phyloP scores from a whole-genome alignment of 2,329 filamentous ascomycete genomes.

The Colletotrichum cordylinicola region DNA sequence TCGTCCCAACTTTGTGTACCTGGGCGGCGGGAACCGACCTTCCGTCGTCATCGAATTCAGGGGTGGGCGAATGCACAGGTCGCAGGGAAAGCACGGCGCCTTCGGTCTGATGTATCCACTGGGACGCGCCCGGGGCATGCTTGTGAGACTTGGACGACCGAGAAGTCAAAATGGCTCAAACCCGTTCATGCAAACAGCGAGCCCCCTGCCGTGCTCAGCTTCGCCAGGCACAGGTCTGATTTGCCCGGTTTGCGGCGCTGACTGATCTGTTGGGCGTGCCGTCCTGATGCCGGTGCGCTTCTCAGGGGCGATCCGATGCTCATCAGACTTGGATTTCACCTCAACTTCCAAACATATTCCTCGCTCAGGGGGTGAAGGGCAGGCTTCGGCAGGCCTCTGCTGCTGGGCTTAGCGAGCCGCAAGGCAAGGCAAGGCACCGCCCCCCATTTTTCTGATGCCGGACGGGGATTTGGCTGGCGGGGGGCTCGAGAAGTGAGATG shows the following conservation, averaged over 20 bases:
- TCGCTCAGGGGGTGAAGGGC: background rate
- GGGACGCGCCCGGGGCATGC: background rate
- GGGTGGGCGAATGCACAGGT: background rate
- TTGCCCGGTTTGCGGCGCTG: background rate
- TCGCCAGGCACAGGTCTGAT: background rate
- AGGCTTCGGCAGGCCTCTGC: background rate
- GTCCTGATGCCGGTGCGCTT: background rate
- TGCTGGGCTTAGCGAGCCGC: constrained; percentile 8
- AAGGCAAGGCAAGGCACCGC: background rate
- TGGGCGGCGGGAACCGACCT: background rate
- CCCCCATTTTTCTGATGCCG: constrained; percentile 6
- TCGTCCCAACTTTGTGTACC: constrained; percentile 15
- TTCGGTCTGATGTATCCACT: constrained; percentile 3
- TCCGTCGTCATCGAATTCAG: constrained; percentile 9
- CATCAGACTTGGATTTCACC: background rate
- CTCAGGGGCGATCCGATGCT: background rate
- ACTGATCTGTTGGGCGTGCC: background rate
- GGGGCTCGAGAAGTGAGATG: background rate
- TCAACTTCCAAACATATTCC: background rate
- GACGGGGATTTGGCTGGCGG: background rate
- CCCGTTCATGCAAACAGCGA: constrained; percentile 5
- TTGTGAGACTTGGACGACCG: constrained; percentile 5
- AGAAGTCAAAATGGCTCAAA: constrained; percentile 14
- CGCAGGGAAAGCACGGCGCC: background rate
- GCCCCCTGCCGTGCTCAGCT: background rate